These are phyloP conservation scores for Sarcocystis neurona DNA, from an alignment of 169 alveolate species.

Conservation along the genomic window DNA sequence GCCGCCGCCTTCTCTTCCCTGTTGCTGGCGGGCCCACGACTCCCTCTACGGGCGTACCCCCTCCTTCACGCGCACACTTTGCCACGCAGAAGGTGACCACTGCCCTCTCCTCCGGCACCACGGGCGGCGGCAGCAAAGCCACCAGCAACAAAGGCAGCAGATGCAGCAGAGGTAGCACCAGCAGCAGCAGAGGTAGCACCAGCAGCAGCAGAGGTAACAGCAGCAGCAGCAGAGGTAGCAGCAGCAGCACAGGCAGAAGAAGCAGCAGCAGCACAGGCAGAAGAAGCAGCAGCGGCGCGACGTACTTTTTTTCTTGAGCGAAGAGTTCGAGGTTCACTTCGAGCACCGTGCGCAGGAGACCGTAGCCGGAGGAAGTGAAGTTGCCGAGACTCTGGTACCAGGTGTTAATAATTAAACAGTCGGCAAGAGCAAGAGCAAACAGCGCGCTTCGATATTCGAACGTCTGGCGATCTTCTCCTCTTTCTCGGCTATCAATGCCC, in stretches of 20 bases:
- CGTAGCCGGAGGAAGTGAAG: slow-evolving; percentile 87
- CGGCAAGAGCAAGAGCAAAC: slow-evolving; percentile 88
- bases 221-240: too few species aligned
- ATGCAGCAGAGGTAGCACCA: too few species aligned
- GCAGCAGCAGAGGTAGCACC: too few species aligned
- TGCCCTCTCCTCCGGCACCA: too few species aligned
- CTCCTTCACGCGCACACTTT: too few species aligned
- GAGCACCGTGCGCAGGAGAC: slow-evolving; percentile 85
- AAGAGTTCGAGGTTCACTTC: slow-evolving; percentile 84
- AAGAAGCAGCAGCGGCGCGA: neutral
- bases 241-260: neutral
- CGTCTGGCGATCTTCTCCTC: slow-evolving; percentile 87
- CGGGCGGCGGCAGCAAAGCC: too few species aligned
- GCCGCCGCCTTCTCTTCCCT: too few species aligned
- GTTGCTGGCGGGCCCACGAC: too few species aligned
- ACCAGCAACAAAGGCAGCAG: too few species aligned
- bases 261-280: neutral
- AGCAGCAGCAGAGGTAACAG: too few species aligned
- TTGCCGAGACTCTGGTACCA: slow-evolving; percentile 85
- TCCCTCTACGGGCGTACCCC: too few species aligned
- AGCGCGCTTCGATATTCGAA: slow-evolving; percentile 89
- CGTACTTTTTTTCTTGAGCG: slow-evolving; percentile 62
- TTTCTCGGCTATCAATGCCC: slow-evolving; percentile 89
- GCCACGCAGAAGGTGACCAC: too few species aligned
- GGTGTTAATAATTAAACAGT: slow-evolving; percentile 84